Base-by-base conservation (phyloP, 768 basidiomycete genomes). In the Brasilioporus rufonigricans region DNA sequence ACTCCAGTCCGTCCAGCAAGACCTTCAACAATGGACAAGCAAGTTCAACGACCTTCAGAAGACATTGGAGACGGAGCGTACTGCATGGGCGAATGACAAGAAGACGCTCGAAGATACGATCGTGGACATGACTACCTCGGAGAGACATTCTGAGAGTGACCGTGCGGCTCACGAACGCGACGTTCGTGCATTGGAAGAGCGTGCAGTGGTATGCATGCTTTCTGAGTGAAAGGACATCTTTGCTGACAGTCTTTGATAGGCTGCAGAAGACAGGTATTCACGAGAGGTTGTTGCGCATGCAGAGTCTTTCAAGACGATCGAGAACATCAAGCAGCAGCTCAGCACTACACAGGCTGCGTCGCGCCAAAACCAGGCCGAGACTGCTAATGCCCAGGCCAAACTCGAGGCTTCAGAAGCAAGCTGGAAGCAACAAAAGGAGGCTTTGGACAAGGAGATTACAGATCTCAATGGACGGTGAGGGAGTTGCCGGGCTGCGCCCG, bases 281-380 rank as follows among this genome's bases (percentile, higher is more conserved):
- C 79, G 84, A 48, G 92, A 92, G 65, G 81, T 94, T n/a, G 73
- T 94, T 31, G 76, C 89, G 1, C 93, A 95, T 67, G 92, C 93
- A 0, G 91, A 93, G 21, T 80, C 88, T 0, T 87, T 94, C 77
- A 91, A 91, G 72, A 58, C 75, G 13, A 78, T 91, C 12, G 82
- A 86, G 12, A 73, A 64, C 11, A 73, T 92, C 57, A 88, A 85
- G 66, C 76, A 82, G 47, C 82, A 91, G 39, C 74, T 94, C 4
- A 65, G 76, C 16, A 64, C 69, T 13, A 71, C 78, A 4, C 84
- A 87, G 61, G 65, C 74, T 2, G 64, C 78, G 10, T 78, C 82
- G 10, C 77, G 87, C 13, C 84, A 91, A 55, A 76, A 81, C 50
- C 71, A 77, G 32, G 78, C 81, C 11, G 77, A 81, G 2, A 83